Percentiles rank a stretch among this genome's conserved stretches.
Evolutionary conservation across 352 stramenopile species (phyloP).

Genomic region (Halophytophthora polymorphica): DNA sequence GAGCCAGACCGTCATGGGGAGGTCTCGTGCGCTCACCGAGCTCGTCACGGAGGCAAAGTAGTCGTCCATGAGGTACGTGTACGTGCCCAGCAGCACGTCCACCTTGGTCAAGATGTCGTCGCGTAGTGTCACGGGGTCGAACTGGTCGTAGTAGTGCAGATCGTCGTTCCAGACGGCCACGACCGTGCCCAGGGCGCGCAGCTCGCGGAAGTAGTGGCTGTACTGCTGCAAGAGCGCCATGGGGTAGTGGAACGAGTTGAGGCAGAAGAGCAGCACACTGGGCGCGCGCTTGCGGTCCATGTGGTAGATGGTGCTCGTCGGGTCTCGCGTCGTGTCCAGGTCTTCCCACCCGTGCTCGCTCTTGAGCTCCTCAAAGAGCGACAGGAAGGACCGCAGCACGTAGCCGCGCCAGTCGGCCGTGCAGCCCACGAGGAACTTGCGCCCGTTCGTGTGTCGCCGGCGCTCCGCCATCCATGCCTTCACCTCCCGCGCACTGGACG

Average conservation of each 20-base stretch:
- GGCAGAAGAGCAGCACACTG: constrained; percentile 70
- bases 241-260: constrained; percentile 69
- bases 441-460: constrained; percentile 60
- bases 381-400: constrained; percentile 61
- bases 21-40: constrained; percentile 46
- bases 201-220: constrained; percentile 63
- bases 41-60: constrained; percentile 63
- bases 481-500: constrained; percentile 41
- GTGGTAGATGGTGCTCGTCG: constrained; percentile 59
- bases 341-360: constrained; percentile 62
- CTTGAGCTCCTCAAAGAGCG: constrained; percentile 70
- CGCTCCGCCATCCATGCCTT: constrained; percentile 64
- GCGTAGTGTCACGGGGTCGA: constrained; percentile 51
- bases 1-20: constrained; percentile 65
- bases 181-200: constrained; percentile 62
- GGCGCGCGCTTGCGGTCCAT: constrained; percentile 59
- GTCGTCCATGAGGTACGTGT: constrained; percentile 76
- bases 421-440: constrained; percentile 70
- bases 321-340: constrained; percentile 44
- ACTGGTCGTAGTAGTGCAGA: constrained; percentile 79
- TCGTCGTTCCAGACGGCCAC: constrained; percentile 80
- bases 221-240: constrained; percentile 65
- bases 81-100: constrained; percentile 69
- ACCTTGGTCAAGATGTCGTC: constrained; percentile 62
- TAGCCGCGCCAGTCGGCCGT: constrained; percentile 57